Percentiles rank a stretch among this genome's conserved stretches.
These are phyloP conservation scores for Aspergillus intermedius DNA, from an alignment of 2,329 filamentous ascomycete genomes.

Conservation along the genomic window DNA sequence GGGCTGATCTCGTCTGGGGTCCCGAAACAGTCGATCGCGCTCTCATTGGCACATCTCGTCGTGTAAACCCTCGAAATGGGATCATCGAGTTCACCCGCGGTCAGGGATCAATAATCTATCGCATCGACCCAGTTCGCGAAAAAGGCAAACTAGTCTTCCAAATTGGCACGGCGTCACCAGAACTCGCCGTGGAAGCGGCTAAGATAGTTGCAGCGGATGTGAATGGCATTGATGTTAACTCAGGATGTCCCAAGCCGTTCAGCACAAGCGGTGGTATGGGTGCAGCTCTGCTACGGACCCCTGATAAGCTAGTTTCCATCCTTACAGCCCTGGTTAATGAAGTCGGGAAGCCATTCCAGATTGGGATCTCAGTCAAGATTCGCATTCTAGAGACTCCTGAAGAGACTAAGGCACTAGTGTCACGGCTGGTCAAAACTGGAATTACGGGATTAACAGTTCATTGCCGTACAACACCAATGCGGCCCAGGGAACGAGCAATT, in stretches of 20 bases:
- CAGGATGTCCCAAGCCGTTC: slow-evolving; percentile 97
- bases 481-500: slow-evolving; percentile 80
- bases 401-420: slow-evolving; percentile 70
- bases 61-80: slow-evolving; percentile 65
- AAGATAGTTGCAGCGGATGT: slow-evolving; percentile 80
- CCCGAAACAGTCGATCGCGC: slow-evolving; percentile 91
- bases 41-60: slow-evolving; percentile 78
- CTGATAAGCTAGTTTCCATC: slow-evolving; percentile 77
- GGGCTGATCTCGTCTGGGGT: slow-evolving; percentile 95
- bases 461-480: slow-evolving; percentile 94
- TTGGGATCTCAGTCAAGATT: slow-evolving; percentile 97
- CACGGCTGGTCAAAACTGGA: slow-evolving; percentile 72
- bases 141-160: slow-evolving; percentile 76
- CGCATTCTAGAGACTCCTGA: slow-evolving; percentile 72
- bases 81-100: slow-evolving; percentile 77
- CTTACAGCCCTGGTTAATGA: slow-evolving; percentile 73
- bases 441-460: slow-evolving; percentile 91
- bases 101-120: slow-evolving; percentile 70
- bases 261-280: slow-evolving; percentile 93
- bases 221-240: slow-evolving; percentile 91
- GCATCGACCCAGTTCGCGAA: slow-evolving; percentile 72
- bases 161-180: slow-evolving; percentile 78
- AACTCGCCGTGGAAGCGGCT: slow-evolving; percentile 75
- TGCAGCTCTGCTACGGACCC: slow-evolving; percentile 77
- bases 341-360: slow-evolving; percentile 69